These are phyloP conservation scores for Colletotrichum caudatum DNA, from an alignment of 2,329 filamentous ascomycete species.

Conservation along the genomic window DNA sequence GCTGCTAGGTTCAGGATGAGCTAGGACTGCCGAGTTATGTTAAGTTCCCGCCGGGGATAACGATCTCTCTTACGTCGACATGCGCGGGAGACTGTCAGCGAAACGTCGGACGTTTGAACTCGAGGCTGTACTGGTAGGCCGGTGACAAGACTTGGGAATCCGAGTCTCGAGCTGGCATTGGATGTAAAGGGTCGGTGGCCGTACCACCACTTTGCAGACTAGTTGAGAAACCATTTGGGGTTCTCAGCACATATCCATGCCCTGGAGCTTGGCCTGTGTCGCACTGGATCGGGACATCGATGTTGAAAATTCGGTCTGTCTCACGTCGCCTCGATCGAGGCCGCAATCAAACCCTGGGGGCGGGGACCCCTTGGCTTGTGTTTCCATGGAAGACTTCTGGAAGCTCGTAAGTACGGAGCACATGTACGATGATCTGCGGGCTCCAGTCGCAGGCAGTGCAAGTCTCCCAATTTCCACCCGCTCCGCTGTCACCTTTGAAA, in stretches of 20 bases:
- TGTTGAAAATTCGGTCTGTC: background rate
- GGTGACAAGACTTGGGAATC: constrained; percentile 6
- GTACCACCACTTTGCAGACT: background rate
- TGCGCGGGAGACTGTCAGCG: constrained; percentile 16
- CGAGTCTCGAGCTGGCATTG: background rate
- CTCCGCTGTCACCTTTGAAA: constrained; percentile 1
- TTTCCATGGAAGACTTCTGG: constrained; percentile 36
- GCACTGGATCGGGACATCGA: background rate
- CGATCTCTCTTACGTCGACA: background rate
- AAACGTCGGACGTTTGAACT: constrained; percentile 41
- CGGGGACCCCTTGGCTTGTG: constrained; percentile 1
- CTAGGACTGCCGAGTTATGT: constrained; percentile 11
- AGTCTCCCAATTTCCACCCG: constrained; percentile 5
- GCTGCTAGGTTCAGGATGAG: constrained; percentile 12
- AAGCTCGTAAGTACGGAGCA: constrained; percentile 20
- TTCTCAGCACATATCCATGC: background rate
- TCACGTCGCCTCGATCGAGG: background rate
- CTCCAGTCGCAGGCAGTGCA: constrained; percentile 6
- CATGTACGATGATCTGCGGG: background rate
- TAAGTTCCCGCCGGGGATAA: constrained; percentile 7
- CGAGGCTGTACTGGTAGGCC: constrained; percentile 11
- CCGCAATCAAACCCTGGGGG: constrained; percentile 5
- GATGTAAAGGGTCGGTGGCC: background rate
- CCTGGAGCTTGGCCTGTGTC: background rate
- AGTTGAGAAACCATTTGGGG: background rate